Evolutionary conservation across 2,329 filamentous ascomycete species (phyloP).

Genomic region (Dactylonectria macrodidyma): DNA sequence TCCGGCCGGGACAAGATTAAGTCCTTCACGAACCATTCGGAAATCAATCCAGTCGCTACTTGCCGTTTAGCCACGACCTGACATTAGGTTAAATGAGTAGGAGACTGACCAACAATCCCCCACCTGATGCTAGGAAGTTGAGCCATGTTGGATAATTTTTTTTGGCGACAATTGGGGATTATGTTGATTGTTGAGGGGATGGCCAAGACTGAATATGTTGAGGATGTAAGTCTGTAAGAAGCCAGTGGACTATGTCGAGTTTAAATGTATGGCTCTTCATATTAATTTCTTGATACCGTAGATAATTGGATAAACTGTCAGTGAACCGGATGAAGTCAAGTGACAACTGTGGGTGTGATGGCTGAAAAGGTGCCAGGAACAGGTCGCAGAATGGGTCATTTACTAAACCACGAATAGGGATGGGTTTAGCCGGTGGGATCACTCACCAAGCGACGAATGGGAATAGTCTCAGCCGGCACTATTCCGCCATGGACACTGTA

Average conservation of each 20-base stretch:
- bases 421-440: background rate
- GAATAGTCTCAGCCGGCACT: background rate
- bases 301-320: background rate
- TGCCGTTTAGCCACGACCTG: background rate
- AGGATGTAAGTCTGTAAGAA: background rate
- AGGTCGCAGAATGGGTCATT: background rate
- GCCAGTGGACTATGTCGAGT: background rate
- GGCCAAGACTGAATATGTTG: background rate
- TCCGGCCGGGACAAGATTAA: constrained; percentile 51
- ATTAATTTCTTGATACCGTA: background rate
- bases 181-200: background rate
- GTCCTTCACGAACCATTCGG: constrained; percentile 56
- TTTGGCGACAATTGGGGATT: background rate
- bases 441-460: background rate
- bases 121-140: background rate
- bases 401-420: background rate
- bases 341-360: background rate
- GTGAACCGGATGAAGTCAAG: background rate
- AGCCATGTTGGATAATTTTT: background rate
- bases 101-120: background rate
- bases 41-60: background rate
- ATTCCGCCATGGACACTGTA: background rate
- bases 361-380: background rate
- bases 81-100: background rate
- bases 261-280: background rate